Evolutionary conservation across 257 asterid species (phyloP).

Genomic region (Jasminum sambac): DNA sequence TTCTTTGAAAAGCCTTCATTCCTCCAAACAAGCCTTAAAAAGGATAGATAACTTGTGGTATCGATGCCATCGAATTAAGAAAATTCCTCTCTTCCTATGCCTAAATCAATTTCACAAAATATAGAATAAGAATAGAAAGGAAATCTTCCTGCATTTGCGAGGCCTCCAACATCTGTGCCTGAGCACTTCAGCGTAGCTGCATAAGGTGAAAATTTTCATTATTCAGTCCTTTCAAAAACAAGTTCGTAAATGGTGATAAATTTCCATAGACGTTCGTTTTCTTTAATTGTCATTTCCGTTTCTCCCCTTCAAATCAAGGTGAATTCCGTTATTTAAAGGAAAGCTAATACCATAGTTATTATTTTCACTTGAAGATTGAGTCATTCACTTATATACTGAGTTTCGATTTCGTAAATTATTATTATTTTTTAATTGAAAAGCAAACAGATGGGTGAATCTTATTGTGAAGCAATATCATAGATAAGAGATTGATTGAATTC

Average conservation of each 20-base stretch:
- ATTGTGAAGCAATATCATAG: not conserved
- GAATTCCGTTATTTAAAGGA: not conserved
- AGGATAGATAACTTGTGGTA: slow-evolving; percentile 3
- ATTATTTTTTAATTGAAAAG: not conserved
- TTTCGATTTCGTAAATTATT: not conserved
- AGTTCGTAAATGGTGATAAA: not conserved
- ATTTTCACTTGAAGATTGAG: not conserved
- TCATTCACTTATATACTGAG: not conserved
- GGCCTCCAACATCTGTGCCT: not conserved
- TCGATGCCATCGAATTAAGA: not conserved
- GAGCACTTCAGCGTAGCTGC: slow-evolving; percentile 16
- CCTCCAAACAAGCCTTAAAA: too few relatives aligned
- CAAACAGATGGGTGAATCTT: not conserved
- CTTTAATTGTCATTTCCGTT: not conserved
- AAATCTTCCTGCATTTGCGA: not conserved
- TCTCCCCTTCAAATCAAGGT: not conserved
- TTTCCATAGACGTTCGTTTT: not conserved
- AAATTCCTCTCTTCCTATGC: not conserved
- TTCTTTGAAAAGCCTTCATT: too few relatives aligned
- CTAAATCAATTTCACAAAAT: not conserved
- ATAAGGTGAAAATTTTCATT: slow-evolving; percentile 1
- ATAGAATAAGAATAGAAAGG: not conserved
- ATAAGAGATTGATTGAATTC: not conserved
- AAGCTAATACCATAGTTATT: not conserved
- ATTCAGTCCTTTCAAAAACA: not conserved